Conservation (phyloP, 495 filamentous ascomycete genomes). For the Talaromyces nanjingensis region DNA sequence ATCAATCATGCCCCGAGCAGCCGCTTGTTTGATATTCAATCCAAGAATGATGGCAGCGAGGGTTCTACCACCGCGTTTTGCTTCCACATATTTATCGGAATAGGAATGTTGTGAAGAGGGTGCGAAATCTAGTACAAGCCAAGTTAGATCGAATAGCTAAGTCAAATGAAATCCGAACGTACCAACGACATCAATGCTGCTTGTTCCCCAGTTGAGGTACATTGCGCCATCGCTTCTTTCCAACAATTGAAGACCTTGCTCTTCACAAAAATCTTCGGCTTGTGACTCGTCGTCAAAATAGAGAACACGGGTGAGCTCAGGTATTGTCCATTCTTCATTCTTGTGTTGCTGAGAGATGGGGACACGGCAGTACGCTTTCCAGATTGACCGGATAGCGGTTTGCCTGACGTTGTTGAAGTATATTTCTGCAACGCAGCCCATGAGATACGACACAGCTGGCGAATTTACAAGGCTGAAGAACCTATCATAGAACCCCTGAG, state of each 20-base stretch:
- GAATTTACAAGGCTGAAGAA: conserved; percentile 74
- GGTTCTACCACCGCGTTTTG: conserved; percentile 42
- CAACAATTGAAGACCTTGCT: conserved; percentile 58
- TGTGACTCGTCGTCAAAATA: conserved; percentile 70
- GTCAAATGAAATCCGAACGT: conserved; percentile 15
- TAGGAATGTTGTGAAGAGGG: conserved; percentile 43
- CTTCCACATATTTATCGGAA: conserved; percentile 42
- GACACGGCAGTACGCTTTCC: conserved; percentile 45
- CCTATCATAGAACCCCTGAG: conserved; percentile 57
- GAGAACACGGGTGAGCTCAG: conserved; percentile 57
- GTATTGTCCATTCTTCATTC: conserved; percentile 68
- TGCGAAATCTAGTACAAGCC: conserved; percentile 27
- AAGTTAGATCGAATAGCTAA: not conserved
- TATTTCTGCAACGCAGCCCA: conserved; percentile 89
- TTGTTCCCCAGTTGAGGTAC: conserved; percentile 47
- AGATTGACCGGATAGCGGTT: conserved; percentile 65
- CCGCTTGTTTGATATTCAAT: conserved; percentile 41
- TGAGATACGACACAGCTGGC: conserved; percentile 70
- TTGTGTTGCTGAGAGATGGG: conserved; percentile 58
- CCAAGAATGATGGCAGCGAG: conserved; percentile 45
- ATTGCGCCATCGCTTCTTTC: conserved; percentile 39
- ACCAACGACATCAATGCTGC: conserved; percentile 37
- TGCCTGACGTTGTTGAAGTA: conserved; percentile 79
- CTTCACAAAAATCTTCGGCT: conserved; percentile 59
- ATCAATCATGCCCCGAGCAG: conserved; percentile 39